These are phyloP conservation scores for Amyloporia xantha DNA, from an alignment of 768 basidiomycete genomes.

Conservation along the genomic window DNA sequence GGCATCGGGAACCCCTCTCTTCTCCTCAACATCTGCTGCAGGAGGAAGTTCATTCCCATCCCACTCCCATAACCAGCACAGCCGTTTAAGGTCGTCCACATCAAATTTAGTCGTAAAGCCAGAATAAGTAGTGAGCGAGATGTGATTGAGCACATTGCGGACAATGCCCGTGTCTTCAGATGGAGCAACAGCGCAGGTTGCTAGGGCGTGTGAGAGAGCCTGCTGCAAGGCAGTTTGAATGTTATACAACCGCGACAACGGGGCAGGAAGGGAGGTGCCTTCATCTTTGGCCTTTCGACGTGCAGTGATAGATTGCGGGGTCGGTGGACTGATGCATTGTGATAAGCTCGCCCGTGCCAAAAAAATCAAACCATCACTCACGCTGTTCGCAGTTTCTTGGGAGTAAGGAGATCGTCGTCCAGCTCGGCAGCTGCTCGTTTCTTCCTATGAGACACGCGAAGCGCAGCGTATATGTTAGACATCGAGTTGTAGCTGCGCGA, in stretches of 20 bases:
- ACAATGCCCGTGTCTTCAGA: constrained; percentile 69
- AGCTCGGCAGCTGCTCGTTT: constrained; percentile 49
- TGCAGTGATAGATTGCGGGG: constrained; percentile 46
- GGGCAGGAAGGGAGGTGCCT: constrained; percentile 38
- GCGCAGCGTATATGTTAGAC: constrained; percentile 56
- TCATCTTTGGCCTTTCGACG: constrained; percentile 25
- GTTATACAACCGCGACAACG: constrained; percentile 54
- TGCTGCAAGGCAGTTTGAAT: constrained; percentile 71
- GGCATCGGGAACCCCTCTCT: constrained; percentile 6
- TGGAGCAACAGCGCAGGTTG: constrained; percentile 75
- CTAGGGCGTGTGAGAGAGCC: constrained; percentile 79
- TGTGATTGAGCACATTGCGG: constrained; percentile 71
- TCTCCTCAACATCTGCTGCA: constrained; percentile 5
- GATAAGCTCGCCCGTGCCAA: too few relatives aligned
- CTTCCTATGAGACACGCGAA: constrained; percentile 64
- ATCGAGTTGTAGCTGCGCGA: constrained; percentile 23
- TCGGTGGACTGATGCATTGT: too few relatives aligned
- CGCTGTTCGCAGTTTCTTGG: constrained; percentile 53
- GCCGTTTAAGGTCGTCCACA: constrained; percentile 60
- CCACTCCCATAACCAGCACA: constrained; percentile 93
- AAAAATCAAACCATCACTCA: constrained; percentile 2
- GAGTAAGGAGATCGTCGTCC: constrained; percentile 49
- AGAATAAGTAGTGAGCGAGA: constrained; percentile 61
- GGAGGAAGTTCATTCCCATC: constrained; percentile 42
- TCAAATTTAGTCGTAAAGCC: constrained; percentile 60